These are phyloP conservation scores for Micractinium conductrix DNA, from an alignment of 139 green algal genomes.

Conservation along the genomic window DNA sequence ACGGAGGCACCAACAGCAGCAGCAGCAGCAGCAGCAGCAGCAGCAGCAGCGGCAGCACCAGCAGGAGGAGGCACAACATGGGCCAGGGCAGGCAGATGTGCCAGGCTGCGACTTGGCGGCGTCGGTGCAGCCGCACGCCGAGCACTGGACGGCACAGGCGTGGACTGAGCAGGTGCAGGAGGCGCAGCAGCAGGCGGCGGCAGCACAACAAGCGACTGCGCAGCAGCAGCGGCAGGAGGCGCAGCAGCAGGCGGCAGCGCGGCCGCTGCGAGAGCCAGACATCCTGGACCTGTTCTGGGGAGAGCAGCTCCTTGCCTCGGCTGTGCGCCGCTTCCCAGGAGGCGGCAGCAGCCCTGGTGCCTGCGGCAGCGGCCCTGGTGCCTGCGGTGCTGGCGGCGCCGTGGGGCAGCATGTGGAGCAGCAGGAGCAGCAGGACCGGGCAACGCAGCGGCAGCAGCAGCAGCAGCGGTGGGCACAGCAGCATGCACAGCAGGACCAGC, in stretches of 20 bases:
- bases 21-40: not conserved
- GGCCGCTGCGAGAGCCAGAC: slow-evolving; percentile 12
- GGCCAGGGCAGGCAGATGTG: not conserved
- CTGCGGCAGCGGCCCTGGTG: not conserved
- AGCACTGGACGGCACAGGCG: too few species aligned
- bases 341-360: not conserved
- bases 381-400: not conserved
- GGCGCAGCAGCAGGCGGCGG: not conserved
- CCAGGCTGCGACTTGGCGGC: too few species aligned
- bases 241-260: not conserved
- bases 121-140: too few species aligned
- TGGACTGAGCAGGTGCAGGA: not conserved
- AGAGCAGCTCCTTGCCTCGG: slow-evolving; percentile 39
- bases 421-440: not conserved
- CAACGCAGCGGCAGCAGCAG: not conserved
- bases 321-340: slow-evolving; percentile 22
- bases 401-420: not conserved
- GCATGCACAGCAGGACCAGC: not conserved
- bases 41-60: not conserved
- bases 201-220: not conserved
- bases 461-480: not conserved
- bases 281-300: slow-evolving; percentile 34
- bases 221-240: not conserved
- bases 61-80: not conserved
- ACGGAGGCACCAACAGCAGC: not conserved